Evolutionary conservation across 1,284 basidiomycete species (phyloP).

Genomic region (Schizopora paradoxa): DNA sequence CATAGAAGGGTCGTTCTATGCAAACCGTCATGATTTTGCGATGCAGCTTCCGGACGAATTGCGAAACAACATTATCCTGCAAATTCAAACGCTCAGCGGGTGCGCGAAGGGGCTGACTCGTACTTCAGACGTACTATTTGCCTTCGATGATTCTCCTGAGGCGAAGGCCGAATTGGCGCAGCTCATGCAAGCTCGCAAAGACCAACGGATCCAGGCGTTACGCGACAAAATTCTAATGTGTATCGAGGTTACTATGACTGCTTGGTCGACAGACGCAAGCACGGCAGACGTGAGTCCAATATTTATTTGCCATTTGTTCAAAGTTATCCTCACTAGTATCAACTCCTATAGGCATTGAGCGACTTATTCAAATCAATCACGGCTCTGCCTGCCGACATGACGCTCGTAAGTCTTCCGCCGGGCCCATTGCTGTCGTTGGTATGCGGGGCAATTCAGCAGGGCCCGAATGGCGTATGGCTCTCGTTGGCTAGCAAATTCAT

Average conservation of each 20-base stretch:
- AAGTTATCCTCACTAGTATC: conserved; percentile 10
- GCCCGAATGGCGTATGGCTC: conserved; percentile 80
- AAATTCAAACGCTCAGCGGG: conserved; percentile 75
- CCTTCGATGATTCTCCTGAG: conserved; percentile 53
- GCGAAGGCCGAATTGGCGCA: conserved; percentile 43
- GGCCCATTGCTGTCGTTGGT: conserved; percentile 75
- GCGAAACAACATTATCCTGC: conserved; percentile 51
- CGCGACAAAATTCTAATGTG: conserved; percentile 59
- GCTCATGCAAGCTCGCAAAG: conserved; percentile 58
- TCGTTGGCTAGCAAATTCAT: conserved; percentile 73
- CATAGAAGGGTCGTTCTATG: not conserved
- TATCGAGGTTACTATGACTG: conserved; percentile 55
- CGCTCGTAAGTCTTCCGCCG: conserved; percentile 73
- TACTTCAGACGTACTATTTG: conserved; percentile 61
- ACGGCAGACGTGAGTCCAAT: conserved; percentile 61
- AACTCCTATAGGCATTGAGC: conserved; percentile 53
- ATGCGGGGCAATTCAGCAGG: conserved; percentile 66
- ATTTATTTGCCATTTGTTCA: not conserved
- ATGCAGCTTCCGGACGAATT: conserved; percentile 65
- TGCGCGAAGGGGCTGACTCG: conserved; percentile 81
- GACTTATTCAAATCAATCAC: conserved; percentile 81
- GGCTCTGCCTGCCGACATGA: conserved; percentile 63
- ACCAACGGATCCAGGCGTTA: conserved; percentile 57
- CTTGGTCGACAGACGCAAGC: conserved; percentile 73
- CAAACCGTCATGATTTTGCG: conserved; percentile 12